Conservation (phyloP, 2,329 filamentous ascomycete genomes). For the Didymellaceae sp. region DNA sequence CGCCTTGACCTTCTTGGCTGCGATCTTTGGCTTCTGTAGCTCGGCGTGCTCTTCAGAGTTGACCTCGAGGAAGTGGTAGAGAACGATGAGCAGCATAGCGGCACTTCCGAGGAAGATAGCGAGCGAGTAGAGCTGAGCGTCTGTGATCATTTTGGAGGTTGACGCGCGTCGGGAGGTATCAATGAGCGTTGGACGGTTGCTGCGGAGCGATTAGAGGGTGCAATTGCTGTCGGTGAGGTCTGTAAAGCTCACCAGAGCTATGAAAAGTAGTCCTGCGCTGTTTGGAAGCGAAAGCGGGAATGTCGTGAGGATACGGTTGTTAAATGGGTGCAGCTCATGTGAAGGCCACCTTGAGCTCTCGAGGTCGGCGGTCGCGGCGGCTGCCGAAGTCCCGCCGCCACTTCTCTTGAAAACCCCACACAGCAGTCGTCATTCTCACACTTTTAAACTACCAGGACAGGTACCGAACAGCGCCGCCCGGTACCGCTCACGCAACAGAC, state of each 20-base stretch:
- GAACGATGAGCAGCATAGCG: slow-evolving; percentile 88
- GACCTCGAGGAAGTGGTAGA: slow-evolving; percentile 96
- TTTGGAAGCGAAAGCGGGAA: slow-evolving; percentile 10
- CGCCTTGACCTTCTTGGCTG: slow-evolving; percentile 38
- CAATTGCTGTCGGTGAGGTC: neutral
- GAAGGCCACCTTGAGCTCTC: slow-evolving; percentile 38
- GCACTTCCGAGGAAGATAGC: slow-evolving; percentile 91
- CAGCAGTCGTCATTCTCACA: slow-evolving; percentile 48
- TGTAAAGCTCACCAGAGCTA: slow-evolving; percentile 7
- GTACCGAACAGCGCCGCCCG: slow-evolving; percentile 21
- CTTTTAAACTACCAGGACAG: slow-evolving; percentile 36
- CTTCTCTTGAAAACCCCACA: slow-evolving; percentile 32
- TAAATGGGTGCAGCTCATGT: slow-evolving; percentile 15
- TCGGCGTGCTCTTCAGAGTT: slow-evolving; percentile 69
- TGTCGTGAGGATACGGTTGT: slow-evolving; percentile 7
- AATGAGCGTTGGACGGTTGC: slow-evolving; percentile 22
- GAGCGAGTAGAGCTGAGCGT: slow-evolving; percentile 86
- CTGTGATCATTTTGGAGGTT: slow-evolving; percentile 82
- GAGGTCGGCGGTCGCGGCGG: slow-evolving; percentile 5
- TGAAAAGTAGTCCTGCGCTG: neutral
- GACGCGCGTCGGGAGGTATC: slow-evolving; percentile 30
- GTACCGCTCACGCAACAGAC: slow-evolving; percentile 17
- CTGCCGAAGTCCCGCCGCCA: slow-evolving; percentile 25
- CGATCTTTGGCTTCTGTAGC: slow-evolving; percentile 36
- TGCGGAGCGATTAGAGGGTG: slow-evolving; percentile 24